Conservation (phyloP, 768 basidiomycete genomes). For the Neoboletus brunneissimus region DNA sequence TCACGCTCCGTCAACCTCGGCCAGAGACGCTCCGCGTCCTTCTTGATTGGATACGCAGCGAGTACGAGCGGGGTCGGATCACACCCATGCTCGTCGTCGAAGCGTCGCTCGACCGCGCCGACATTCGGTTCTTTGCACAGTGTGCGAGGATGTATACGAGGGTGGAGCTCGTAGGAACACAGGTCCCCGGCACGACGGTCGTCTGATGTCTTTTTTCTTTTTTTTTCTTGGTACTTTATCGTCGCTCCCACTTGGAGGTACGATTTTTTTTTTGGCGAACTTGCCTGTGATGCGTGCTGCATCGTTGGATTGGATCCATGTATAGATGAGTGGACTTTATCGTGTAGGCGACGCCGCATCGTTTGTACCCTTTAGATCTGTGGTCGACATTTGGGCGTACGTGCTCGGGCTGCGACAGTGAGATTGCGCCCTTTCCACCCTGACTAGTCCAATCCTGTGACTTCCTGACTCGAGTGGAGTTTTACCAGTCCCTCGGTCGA, state of each 20-base stretch:
- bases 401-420: too few species aligned
- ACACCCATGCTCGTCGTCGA: conserved; percentile 21
- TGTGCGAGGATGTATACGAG: conserved; percentile 8
- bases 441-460: background rate
- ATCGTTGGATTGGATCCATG: background rate
- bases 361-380: conserved; percentile 4
- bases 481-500: too few species aligned
- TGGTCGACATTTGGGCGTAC: background rate
- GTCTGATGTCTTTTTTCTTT: conserved; percentile 5
- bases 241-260: background rate
- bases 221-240: too few species aligned
- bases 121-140: conserved; percentile 17
- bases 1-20: conserved; percentile 25
- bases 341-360: background rate
- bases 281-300: background rate
- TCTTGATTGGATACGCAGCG: conserved; percentile 22
- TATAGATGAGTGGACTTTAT: background rate
- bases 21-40: conserved; percentile 19
- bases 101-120: conserved; percentile 12
- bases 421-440: too few species aligned
- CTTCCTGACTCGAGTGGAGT: background rate
- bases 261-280: background rate
- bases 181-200: background rate
- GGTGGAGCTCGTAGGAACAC: conserved; percentile 15
- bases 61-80: conserved; percentile 5